Base-by-base conservation (phyloP, 139 green algal genomes). In the Chlamydomonas sp. region DNA sequence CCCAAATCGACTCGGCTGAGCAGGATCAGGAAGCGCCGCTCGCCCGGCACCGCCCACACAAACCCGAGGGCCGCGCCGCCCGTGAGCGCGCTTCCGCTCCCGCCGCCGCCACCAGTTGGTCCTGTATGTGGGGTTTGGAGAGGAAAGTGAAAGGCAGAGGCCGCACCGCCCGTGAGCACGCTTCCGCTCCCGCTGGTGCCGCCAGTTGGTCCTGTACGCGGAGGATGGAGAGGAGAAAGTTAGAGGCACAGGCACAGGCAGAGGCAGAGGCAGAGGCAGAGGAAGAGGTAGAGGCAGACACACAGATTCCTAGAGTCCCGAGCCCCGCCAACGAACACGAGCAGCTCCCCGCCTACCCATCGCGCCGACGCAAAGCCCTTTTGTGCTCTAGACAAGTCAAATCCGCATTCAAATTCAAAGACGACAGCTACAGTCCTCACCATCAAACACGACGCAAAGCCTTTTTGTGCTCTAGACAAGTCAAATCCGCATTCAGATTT, bases 321-420 rank as follows among this genome's bases (percentile, higher is more conserved):
- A n/a, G n/a, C n/a, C n/a, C n/a, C n/a, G n/a, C n/a, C n/a, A n/a
- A n/a, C 64, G 33, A 97, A 89, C 38, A 84, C 48, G 34, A 98
- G 78, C 65, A 98, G 87, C 81, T 98, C 92, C 13, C 92, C 92
- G 3, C 96, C 87, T 24, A 97, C 88, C 91, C 92, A 97, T 16
- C 68, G 67, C 34, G 86, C 73, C 34, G 89, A 71, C 10, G 24
- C 72, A 70, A 90, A 92, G 16, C 86, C 87, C 0, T 54, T 60
- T 50, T 89, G 68, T 13, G 93, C 93, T n/a, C n/a, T n/a, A n/a
- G n/a, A n/a, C n/a, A n/a, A n/a, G n/a, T n/a, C n/a, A n/a, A n/a
- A n/a, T n/a, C n/a, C n/a, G n/a, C n/a, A n/a, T n/a, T n/a, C n/a
- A n/a, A n/a, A n/a, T n/a, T n/a, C n/a, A n/a, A n/a, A n/a, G n/a